These are phyloP conservation scores for Colletotrichum sp. DNA, from an alignment of 2,329 filamentous ascomycete genomes.

Conservation along the genomic window DNA sequence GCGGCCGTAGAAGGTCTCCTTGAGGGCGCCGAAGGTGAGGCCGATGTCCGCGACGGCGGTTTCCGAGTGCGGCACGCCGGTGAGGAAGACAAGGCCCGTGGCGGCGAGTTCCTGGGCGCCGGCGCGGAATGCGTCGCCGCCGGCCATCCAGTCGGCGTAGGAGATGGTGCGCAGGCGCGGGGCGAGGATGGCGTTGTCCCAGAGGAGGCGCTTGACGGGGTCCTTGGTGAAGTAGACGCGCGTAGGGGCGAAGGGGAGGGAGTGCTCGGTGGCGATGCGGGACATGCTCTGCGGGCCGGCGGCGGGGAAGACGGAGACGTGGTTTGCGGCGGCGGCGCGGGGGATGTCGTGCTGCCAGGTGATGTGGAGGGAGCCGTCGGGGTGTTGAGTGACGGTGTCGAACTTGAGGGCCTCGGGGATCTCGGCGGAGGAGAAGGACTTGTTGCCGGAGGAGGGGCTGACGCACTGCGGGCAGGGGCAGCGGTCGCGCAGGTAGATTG, in stretches of 20 bases:
- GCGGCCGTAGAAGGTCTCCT: slow-evolving; percentile 88
- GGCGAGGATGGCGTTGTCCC: slow-evolving; percentile 44
- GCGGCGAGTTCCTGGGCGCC: slow-evolving; percentile 67
- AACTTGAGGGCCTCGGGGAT: slow-evolving; percentile 40
- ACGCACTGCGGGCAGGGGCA: slow-evolving; percentile 60
- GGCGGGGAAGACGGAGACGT: slow-evolving; percentile 39
- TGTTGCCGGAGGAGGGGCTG: slow-evolving; percentile 64
- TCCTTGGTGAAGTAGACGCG: slow-evolving; percentile 18
- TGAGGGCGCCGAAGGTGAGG: slow-evolving; percentile 75
- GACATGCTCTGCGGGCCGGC: slow-evolving; percentile 26
- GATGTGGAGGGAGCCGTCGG: slow-evolving; percentile 54
- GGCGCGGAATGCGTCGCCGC: slow-evolving; percentile 60
- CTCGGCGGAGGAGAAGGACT: slow-evolving; percentile 52
- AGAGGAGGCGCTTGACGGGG: slow-evolving; percentile 32
- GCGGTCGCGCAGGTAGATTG: slow-evolving; percentile 53
- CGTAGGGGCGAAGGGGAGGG: not conserved
- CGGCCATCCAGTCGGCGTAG: slow-evolving; percentile 74
- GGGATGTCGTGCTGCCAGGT: slow-evolving; percentile 61
- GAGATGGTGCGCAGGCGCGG: slow-evolving; percentile 62
- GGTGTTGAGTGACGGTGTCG: slow-evolving; percentile 29
- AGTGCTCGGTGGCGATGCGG: not conserved
- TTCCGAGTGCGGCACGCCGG: slow-evolving; percentile 72
- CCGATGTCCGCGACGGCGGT: slow-evolving; percentile 72
- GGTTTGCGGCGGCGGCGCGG: slow-evolving; percentile 31
- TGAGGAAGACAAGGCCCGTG: slow-evolving; percentile 79